Conservation (phyloP, 352 stramenopile species). For the Phytophthora palmivora region DNA sequence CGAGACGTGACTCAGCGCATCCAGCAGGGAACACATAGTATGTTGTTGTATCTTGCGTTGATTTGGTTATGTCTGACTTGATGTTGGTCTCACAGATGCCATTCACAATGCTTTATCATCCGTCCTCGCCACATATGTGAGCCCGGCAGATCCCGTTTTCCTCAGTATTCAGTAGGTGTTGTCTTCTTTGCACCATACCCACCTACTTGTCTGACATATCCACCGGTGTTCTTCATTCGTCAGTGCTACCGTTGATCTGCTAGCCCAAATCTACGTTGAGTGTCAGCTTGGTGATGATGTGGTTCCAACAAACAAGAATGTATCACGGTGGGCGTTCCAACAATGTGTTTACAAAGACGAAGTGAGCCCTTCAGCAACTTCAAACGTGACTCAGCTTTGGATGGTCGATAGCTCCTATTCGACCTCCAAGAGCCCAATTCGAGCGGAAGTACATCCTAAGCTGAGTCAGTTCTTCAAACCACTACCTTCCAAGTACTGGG, state of each 20-base stretch:
- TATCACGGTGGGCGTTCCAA: conserved; percentile 47
- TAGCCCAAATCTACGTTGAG: conserved; percentile 50
- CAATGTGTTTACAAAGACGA: conserved; percentile 35
- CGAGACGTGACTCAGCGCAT: conserved; percentile 42
- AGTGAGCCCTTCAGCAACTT: conserved; percentile 24
- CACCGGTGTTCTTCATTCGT: neutral
- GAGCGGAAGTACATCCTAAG: conserved; percentile 27
- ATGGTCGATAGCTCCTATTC: conserved; percentile 28
- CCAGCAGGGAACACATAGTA: conserved; percentile 63
- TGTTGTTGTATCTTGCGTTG: conserved; percentile 2
- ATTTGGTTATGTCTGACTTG: conserved; percentile 6
- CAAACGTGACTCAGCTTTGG: conserved; percentile 42
- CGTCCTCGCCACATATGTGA: conserved; percentile 45
- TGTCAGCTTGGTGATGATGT: conserved; percentile 49
- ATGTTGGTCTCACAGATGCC: conserved; percentile 28
- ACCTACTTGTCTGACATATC: neutral
- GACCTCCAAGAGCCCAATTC: conserved; percentile 11
- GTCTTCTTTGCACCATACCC: neutral
- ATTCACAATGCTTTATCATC: conserved; percentile 50
- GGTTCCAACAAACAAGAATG: conserved; percentile 30
- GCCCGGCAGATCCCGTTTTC: conserved; percentile 54
- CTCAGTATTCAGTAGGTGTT: conserved; percentile 57
- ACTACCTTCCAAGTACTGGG: conserved; percentile 32
- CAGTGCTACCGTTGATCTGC: conserved; percentile 49
- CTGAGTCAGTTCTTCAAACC: conserved; percentile 34